These are phyloP conservation scores for Astrocystis sublimbata DNA, from an alignment of 495 filamentous ascomycete species.

Conservation along the genomic window DNA sequence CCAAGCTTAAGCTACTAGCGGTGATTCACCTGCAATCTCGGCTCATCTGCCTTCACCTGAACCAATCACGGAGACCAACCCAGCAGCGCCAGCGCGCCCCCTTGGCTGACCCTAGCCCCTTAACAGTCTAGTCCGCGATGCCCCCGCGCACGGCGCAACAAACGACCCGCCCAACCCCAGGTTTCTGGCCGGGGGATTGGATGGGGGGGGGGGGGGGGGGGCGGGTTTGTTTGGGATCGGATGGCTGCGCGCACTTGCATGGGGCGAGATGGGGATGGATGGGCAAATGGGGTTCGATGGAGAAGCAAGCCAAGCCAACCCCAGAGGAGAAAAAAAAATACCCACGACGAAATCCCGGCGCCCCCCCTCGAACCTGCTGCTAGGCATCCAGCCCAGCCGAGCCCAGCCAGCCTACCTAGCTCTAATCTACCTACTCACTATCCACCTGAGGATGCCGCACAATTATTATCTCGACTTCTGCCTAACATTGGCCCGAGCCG, in stretches of 20 bases:
- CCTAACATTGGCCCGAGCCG: conserved; percentile 19
- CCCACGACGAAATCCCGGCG: conserved; percentile 4
- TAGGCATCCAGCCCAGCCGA: too few relatives aligned
- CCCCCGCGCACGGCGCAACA: background rate
- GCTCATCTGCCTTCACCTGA: background rate
- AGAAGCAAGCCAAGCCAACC: background rate
- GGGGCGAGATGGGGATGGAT: too few relatives aligned
- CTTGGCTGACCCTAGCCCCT: too few relatives aligned
- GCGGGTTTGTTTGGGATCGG: too few relatives aligned
- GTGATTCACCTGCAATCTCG: background rate
- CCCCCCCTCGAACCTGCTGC: background rate
- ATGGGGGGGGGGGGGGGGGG: too few relatives aligned
- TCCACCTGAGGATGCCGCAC: background rate
- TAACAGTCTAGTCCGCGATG: too few relatives aligned
- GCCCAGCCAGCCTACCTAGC: too few relatives aligned
- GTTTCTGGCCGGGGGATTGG: too few relatives aligned
- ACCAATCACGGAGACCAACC: background rate
- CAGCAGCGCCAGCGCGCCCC: too few relatives aligned
- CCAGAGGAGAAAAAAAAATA: too few relatives aligned
- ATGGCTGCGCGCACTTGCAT: too few relatives aligned
- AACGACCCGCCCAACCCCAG: conserved; percentile 10
- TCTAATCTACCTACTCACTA: background rate
- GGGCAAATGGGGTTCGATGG: background rate
- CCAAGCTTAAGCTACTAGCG: background rate
- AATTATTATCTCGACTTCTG: conserved; percentile 5